phyloP scores from a whole-genome alignment of 2,329 filamentous ascomycete species.

The Neofusicoccum kwambonambiense region DNA sequence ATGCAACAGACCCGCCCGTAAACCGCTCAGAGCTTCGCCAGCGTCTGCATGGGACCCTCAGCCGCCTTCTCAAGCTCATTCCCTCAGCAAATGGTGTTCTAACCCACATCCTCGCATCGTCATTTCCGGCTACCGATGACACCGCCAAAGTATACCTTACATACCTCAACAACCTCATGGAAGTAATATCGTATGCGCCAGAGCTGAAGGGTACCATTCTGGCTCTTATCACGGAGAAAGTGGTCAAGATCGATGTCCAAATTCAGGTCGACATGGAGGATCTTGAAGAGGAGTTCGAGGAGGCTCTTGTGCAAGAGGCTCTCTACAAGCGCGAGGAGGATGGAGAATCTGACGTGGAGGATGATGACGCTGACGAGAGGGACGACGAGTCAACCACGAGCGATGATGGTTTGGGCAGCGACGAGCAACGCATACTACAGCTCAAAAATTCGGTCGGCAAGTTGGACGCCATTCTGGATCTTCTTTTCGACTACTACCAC shows the following conservation, averaged over 20 bases:
- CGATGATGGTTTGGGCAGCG: constrained; percentile 60
- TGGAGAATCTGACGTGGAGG: constrained; percentile 46
- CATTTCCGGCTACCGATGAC: constrained; percentile 76
- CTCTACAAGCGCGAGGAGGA: constrained; percentile 35
- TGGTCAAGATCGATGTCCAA: constrained; percentile 93
- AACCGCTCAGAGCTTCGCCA: constrained; percentile 64
- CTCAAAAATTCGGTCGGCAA: constrained; percentile 84
- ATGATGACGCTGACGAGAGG: constrained; percentile 55
- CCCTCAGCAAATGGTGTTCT: constrained; percentile 74
- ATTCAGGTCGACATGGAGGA: constrained; percentile 94
- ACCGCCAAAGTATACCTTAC: constrained; percentile 75
- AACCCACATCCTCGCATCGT: constrained; percentile 62
- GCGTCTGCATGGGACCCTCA: constrained; percentile 73
- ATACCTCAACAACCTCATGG: constrained; percentile 84
- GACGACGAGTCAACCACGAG: constrained; percentile 71
- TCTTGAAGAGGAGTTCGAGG: constrained; percentile 81
- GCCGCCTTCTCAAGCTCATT: constrained; percentile 75
- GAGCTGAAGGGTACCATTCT: constrained; percentile 78
- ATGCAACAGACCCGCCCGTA: constrained; percentile 58
- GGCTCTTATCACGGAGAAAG: constrained; percentile 76
- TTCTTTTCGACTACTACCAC: constrained; percentile 80
- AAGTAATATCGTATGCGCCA: constrained; percentile 73
- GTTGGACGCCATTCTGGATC: constrained; percentile 85
- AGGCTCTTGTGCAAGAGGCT: constrained; percentile 64
- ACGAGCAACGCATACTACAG: constrained; percentile 61